Base-by-base conservation (phyloP, 768 basidiomycete genomes). In the Sistotremastrum suecicum region DNA sequence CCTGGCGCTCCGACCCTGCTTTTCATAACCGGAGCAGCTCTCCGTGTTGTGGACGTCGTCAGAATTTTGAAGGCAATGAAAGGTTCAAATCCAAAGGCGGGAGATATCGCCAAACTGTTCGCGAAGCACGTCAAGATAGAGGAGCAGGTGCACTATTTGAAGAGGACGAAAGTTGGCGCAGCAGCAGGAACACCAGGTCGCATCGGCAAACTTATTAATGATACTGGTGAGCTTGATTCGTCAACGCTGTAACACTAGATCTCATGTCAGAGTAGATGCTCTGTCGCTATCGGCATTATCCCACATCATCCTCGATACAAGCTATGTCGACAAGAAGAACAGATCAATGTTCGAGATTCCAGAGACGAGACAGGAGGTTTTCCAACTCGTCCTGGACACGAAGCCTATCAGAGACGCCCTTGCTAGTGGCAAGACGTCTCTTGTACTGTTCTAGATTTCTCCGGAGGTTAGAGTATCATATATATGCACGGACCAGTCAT, bases 161-260 rank as follows among this genome's bases (percentile, higher is more conserved):
- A 73, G 56, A 72, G 77, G 52, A 92, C 89, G n/a, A 86, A 82
- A 59, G 75, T 97, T 40, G 83, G 82, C 20, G 72, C 83, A 37
- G 94, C 89, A 12, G 87, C 85, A 30, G 94, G 94, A 12, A 99
- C 94, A 3, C 92, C 94, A 29, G 83, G 84, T 31, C 73, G 94
- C 54, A 66, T 98, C 37, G 89, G 87, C 45, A 94, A 94, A 60
- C 65, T 99, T 41, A 67, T 86, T 34, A 74, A 72, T 54, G 79
- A 82, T 48, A 75, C 77, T 50, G 79, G 81, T 79, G 52, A 59
- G 70, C 51, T 36, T 46, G 12, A 11, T 34, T n/a, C 7, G 30
- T 5, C 30, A 9, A 10, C 36, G 11, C 36, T 34, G 36, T 34
- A 20, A 43, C 50, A 39, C 48, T 46, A 49, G 38, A 44, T 44